Percentiles rank a stretch among this genome's conserved stretches.
Evolutionary conservation across 2,329 filamentous ascomycete species (phyloP).

Genomic region (Apiospora phragmitis): DNA sequence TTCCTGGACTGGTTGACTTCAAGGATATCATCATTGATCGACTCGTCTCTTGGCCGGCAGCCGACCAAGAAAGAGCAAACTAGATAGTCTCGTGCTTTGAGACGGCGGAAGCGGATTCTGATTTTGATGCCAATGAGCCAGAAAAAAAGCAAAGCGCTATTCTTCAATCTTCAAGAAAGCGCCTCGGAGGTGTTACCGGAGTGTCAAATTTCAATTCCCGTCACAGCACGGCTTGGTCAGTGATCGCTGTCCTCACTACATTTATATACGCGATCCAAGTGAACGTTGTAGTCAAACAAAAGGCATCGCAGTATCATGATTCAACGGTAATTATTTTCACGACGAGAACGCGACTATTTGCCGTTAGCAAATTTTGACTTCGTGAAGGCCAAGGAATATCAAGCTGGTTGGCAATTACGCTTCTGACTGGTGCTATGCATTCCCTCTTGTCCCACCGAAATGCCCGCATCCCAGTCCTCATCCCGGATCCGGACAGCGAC

Average conservation of each 20-base stretch:
- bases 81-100: neutral
- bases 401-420: neutral
- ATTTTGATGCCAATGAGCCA: neutral
- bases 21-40: too few relatives aligned
- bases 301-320: neutral
- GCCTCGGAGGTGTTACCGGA: too few relatives aligned
- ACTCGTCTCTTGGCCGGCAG: too few relatives aligned
- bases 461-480: neutral
- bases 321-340: too few relatives aligned
- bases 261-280: neutral
- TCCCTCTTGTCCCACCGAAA: neutral
- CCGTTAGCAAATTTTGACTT: too few relatives aligned
- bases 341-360: too few relatives aligned
- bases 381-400: neutral
- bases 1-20: too few relatives aligned
- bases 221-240: neutral
- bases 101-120: neutral
- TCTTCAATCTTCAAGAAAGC: neutral
- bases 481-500: neutral
- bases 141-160: neutral
- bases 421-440: neutral
- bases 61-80: neutral
- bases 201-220: neutral
- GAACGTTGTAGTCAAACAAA: neutral
- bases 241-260: neutral